These are phyloP conservation scores for Aspergillus uvarum DNA, from an alignment of 2,329 filamentous ascomycete genomes.

Conservation along the genomic window DNA sequence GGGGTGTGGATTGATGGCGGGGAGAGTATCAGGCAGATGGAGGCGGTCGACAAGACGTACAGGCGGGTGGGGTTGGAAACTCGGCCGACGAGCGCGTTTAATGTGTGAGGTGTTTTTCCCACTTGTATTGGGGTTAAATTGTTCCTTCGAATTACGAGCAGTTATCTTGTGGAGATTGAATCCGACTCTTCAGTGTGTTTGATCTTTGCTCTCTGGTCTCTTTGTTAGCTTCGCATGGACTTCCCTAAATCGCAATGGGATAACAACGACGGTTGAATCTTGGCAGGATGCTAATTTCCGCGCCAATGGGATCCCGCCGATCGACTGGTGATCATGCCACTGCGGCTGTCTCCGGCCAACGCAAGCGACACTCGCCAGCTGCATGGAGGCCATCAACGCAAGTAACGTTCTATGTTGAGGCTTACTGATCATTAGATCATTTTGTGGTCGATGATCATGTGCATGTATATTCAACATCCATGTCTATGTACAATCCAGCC, in stretches of 20 bases:
- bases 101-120: background rate
- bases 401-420: background rate
- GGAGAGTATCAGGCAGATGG: slow-evolving; percentile 48
- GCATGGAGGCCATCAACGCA: no score
- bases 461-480: background rate
- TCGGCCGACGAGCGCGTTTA: slow-evolving; percentile 14
- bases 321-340: background rate
- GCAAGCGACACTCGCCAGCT: background rate
- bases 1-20: slow-evolving; percentile 45
- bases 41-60: slow-evolving; percentile 51
- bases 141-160: no score
- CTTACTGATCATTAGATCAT: background rate
- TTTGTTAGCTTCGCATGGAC: background rate
- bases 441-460: background rate
- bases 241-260: background rate
- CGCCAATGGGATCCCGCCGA: slow-evolving; percentile 1
- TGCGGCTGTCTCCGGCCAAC: background rate
- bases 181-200: no score
- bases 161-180: no score
- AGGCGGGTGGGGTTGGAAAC: slow-evolving; percentile 38
- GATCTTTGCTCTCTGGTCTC: no score
- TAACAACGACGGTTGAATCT: background rate
- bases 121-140: background rate
- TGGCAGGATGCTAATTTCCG: background rate
- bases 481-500: background rate